These are phyloP conservation scores for Paramecium primaurelia DNA, from an alignment of 73 alveolate genomes.

Conservation along the genomic window DNA sequence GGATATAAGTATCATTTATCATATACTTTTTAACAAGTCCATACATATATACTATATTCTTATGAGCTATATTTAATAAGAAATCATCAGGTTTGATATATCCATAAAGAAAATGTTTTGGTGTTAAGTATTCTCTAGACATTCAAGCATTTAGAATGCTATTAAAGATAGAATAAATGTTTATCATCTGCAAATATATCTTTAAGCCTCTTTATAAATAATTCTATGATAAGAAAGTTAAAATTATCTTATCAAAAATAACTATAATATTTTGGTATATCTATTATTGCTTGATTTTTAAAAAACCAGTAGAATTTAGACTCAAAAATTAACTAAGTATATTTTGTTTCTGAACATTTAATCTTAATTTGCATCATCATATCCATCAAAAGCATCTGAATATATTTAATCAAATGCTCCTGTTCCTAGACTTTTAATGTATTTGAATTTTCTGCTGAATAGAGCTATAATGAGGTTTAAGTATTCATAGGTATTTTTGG, in stretches of 20 bases:
- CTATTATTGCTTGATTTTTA: conserved; percentile 45
- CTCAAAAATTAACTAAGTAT: conserved; percentile 92
- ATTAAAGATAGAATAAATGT: conserved; percentile 76
- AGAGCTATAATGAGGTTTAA: too few species aligned
- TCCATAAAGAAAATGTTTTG: conserved; percentile 87
- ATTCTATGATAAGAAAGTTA: conserved; percentile 86
- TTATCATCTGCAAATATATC: conserved; percentile 74
- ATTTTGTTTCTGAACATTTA: conserved; percentile 75
- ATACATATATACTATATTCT: conserved; percentile 79
- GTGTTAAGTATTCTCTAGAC: conserved; percentile 79
- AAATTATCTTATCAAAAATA: conserved; percentile 75
- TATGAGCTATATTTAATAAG: conserved; percentile 85
- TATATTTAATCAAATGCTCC: too few species aligned
- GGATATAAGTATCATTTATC: conserved; percentile 82
- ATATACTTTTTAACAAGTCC: conserved; percentile 88
- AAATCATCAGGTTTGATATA: conserved; percentile 96
- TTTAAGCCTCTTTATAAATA: conserved; percentile 86
- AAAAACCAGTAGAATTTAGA: conserved; percentile 75
- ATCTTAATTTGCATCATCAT: conserved; percentile 83
- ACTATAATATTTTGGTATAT: conserved; percentile 80
- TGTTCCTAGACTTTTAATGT: too few species aligned
- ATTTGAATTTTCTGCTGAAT: too few species aligned
- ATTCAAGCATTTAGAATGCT: conserved; percentile 82
- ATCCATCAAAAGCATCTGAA: too few species aligned
- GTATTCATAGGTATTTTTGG: conserved; percentile 25